Base-by-base conservation (phyloP, 2,329 filamentous ascomycete species). In the Aspergillus ruber region DNA sequence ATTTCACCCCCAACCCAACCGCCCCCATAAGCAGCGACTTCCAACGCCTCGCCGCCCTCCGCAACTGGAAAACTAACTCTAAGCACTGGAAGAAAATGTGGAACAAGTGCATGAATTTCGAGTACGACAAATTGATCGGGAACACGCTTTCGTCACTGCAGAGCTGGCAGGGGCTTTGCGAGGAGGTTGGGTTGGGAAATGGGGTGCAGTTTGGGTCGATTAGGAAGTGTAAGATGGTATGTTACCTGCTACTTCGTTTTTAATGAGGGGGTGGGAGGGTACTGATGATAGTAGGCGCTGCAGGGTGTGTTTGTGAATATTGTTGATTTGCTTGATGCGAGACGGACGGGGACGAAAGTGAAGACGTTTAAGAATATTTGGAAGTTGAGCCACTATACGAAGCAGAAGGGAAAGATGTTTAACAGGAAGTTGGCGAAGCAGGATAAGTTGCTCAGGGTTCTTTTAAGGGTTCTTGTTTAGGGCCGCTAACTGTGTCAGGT, bases 281-380 rank as follows among this genome's bases (percentile, higher is more conserved):
- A 12, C 17, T 39, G 36, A 12, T 36, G 20, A 12, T 42, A 4
- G 10, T 42, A 66, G 60, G 54, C 53, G 5, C 43, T 66, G 4
- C 46, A 45, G 1, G 44, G 23, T 2, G 46, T 64, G 1, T 40
- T 62, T 29, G 57, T 67, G 23, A 66, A 65, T 43, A 49, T 64
- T 7, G 50, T 66, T 7, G 62, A 67, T 44, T 18, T 66, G 3
- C 43, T 67, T 7, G 59, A 67, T 2, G 50, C 50, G 32, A 57
- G 56, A 48, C 46, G 43, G 3, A 42, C 45, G 1, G 45, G 49
- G 1, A n/a, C 23, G 5, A 21, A 20, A 13, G 51, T 55, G 17
- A 43, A 9, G n/a, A 42, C 25, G 15, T 61, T 62, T 47, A 20
- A 17, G 7, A 60, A 33, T 17, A 2, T 43, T 13, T 10, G 8